Evolutionary conservation across 225 moss, liverwort and hornwort species (phyloP).

Genomic region (Physcomitrellopsis africana): DNA sequence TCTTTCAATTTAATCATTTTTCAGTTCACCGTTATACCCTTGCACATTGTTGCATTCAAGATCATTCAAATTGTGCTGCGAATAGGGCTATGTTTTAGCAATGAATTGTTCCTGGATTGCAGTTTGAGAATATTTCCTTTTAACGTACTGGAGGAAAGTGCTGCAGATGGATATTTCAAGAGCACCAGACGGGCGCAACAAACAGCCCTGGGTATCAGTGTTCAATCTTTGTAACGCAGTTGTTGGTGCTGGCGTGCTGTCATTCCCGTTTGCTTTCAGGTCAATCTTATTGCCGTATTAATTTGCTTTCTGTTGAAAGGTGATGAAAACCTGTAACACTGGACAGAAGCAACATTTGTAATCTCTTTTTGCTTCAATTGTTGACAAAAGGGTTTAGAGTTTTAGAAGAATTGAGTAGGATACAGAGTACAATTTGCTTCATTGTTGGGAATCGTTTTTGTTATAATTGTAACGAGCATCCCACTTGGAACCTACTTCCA

Average conservation of each 20-base stretch:
- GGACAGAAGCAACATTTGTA: neutral
- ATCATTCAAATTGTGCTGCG: neutral
- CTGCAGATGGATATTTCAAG: conserved; percentile 39
- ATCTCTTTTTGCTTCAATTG: conserved; percentile 11
- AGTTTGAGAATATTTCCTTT: conserved; percentile 17
- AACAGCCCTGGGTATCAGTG: conserved; percentile 84
- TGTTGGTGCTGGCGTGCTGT: conserved; percentile 90
- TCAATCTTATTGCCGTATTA: conserved; percentile 21
- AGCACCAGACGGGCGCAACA: conserved; percentile 47
- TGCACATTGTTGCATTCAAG: neutral
- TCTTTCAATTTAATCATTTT: neutral
- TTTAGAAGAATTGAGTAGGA: neutral
- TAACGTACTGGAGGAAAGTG: conserved; percentile 18
- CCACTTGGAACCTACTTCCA: conserved; percentile 1
- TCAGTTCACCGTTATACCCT: neutral
- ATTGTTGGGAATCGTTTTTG: conserved; percentile 2
- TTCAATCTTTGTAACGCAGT: conserved; percentile 90
- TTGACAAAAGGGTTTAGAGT: conserved; percentile 14
- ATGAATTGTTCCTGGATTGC: neutral
- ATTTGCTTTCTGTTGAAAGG: neutral
- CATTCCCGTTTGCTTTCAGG: conserved; percentile 92
- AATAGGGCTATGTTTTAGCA: conserved; percentile 23
- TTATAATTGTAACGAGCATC: neutral
- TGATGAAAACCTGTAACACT: conserved; percentile 28
- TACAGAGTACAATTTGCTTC: conserved; percentile 23